Base-by-base conservation (phyloP, 2,329 filamentous ascomycete species). In the Trichophyton mentagrophytes region DNA sequence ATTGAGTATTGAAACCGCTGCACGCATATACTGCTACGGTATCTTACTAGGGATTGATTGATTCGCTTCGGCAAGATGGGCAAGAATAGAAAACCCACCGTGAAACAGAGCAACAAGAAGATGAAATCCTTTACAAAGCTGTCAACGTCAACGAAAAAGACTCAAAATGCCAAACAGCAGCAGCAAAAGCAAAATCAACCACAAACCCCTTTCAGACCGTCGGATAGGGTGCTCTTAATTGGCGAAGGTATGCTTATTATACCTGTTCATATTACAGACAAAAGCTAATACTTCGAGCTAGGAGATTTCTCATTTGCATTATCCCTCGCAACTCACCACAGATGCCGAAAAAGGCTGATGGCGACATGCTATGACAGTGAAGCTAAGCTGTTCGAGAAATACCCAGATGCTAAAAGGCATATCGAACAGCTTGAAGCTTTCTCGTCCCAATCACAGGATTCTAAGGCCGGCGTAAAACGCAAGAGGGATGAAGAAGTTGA, bases 361-460 rank as follows among this genome's bases (percentile, higher is more conserved):
- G 75, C 77, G 7, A 79, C 77, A 38, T 75, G 73, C 64, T 78
- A 76, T 63, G 77, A 79, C 64, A 73, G 71, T 11, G 67, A 71
- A 59, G 70, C 75, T 27, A 67, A 66, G 58, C 78, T 96, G 1
- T 73, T 78, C 9, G 78, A 75, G 63, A 96, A 95, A 74, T 91
- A 92, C 67, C 89, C 89, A 0, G 84, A 89, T 66, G 86, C 80
- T 0, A 75, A 77, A 58, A 78, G 77, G 61, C 83, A 87, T 68
- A 80, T 85, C 63, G 74, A 77, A 63, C 74, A 78, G 2, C 70
- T 76, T 25, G 58, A 40, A 60, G 36, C 22, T 6, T 36, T 25
- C 6, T 63, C 60, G 7, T 44, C 59, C 4, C 7, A 36, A 6
- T 20, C 47, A 11, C 44, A 20, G 1, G 17, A 11, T 13, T 30